Base-by-base conservation (phyloP, 2,329 filamentous ascomycete species). In the Hypoxylon sp. region DNA sequence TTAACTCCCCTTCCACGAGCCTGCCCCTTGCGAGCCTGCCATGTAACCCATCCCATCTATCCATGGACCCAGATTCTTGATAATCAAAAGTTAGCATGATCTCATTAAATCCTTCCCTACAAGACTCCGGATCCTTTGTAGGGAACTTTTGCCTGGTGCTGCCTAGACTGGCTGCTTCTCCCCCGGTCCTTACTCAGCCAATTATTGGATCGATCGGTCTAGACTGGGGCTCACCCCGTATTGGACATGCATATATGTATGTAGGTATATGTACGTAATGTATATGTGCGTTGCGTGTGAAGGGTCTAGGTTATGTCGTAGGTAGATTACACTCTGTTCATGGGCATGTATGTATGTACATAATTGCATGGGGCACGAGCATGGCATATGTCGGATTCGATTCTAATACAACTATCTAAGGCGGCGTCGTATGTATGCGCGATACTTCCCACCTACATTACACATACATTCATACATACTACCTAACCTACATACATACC, bases 181-280 rank as follows among this genome's bases (percentile, higher is more conserved):
- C 45, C 28, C 38, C 22, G 53, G 36, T 44, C 24, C 44, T 64
- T 64, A 63, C 52, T 64, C 64, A 57, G 55, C 51, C 16, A 42
- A 57, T 33, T 44, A 57, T 32, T 40, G 38, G 44, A 55, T 58
- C 24, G 61, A 67, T 61, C 51, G 61, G 14, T 67, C 64, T 46
- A 64, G 64, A 64, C 64, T 56, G 33, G 33, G 45, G 40, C 14
- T 18, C 22, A 22, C 22, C 20, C 20, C 45, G 32, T 44, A 24
- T 33, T 18, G 11, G 18, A 28, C 18, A 38, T 20, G 12, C 45
- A 33, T 38, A 26, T 36, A 18, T 42, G 36, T 51, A 64, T 45
- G 49, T 33, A 33, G 32, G 18, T 26, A 48, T 26, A 45, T 30
- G n/a, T 48, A 54, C 45, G 50, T 55, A 28, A 46, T 28, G 14